These are phyloP conservation scores for Leishmania gerbilli DNA, from an alignment of 208 protist species.

Conservation along the genomic window DNA sequence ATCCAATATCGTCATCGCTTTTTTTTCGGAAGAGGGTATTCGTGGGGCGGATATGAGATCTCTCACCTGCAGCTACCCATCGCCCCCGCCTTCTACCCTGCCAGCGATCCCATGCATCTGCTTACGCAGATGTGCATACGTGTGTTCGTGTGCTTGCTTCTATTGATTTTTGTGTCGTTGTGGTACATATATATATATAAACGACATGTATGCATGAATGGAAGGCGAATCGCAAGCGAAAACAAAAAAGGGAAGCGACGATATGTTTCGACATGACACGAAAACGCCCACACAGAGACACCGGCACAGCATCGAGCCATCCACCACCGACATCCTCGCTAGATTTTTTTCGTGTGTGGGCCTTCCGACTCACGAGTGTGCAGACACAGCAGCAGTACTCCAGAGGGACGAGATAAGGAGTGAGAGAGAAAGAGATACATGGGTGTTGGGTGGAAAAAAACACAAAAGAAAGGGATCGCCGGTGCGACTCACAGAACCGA, in stretches of 20 bases:
- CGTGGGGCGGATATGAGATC: not conserved
- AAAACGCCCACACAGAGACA: not conserved
- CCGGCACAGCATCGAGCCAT: not conserved
- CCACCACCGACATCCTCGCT: not conserved
- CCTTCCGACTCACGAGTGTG: not conserved
- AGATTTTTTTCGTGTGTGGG: not conserved
- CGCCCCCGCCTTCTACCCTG: not conserved
- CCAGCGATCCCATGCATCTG: not conserved
- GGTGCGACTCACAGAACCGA: not conserved
- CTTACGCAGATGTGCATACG: not conserved
- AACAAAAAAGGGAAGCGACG: not conserved
- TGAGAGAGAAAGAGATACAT: not conserved
- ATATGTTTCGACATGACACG: not conserved
- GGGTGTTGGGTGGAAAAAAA: not conserved
- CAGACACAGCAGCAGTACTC: not conserved
- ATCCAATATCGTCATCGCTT: not conserved
- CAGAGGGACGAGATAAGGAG: constrained; percentile 2
- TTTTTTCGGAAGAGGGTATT: not conserved
- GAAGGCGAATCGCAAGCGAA: not conserved
- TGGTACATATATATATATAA: not conserved
- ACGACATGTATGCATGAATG: not conserved
- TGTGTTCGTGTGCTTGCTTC: not conserved
- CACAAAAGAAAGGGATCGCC: not conserved
- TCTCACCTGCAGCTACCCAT: not conserved
- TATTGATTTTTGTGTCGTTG: not conserved